phyloP scores from a whole-genome alignment of 1,284 basidiomycete species.

The Microbotryum scabiosae region DNA sequence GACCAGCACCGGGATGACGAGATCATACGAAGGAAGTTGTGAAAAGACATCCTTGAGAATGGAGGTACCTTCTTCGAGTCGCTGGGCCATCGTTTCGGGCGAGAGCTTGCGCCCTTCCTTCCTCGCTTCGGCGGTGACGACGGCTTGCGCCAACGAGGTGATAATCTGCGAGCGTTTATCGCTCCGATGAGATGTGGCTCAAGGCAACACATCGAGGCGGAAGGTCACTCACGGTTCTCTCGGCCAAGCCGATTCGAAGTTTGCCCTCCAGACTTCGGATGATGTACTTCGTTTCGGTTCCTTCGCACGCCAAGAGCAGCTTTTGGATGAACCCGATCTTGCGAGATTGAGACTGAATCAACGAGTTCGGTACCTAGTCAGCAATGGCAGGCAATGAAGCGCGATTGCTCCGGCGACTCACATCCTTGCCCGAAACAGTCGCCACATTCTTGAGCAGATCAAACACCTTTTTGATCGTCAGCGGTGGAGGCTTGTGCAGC shows the following conservation, averaged over 20 bases:
- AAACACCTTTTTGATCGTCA: slow-evolving; percentile 85
- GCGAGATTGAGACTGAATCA: slow-evolving; percentile 69
- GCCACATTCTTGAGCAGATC: slow-evolving; percentile 78
- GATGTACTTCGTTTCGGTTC: slow-evolving; percentile 87
- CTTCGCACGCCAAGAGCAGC: slow-evolving; percentile 83
- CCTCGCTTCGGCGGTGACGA: slow-evolving; percentile 48
- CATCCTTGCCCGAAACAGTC: slow-evolving; percentile 68
- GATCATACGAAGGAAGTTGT: slow-evolving; percentile 83
- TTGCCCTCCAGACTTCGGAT: slow-evolving; percentile 95
- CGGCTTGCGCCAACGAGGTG: slow-evolving; percentile 77
- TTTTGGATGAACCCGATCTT: slow-evolving; percentile 95
- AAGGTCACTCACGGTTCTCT: slow-evolving; percentile 56
- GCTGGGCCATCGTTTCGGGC: slow-evolving; percentile 60
- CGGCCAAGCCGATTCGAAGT: slow-evolving; percentile 92
- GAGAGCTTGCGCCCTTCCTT: slow-evolving; percentile 45
- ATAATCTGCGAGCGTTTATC: slow-evolving; percentile 45
- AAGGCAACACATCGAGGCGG: slow-evolving; percentile 30
- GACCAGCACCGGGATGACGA: slow-evolving; percentile 85
- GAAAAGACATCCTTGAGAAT: slow-evolving; percentile 87
- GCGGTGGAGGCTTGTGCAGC: slow-evolving; percentile 83
- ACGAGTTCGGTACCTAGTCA: neutral
- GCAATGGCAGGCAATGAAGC: slow-evolving; percentile 9
- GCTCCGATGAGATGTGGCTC: neutral
- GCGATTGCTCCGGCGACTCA: slow-evolving; percentile 41
- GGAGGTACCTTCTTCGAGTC: slow-evolving; percentile 70